Percentiles rank a stretch among this genome's conserved stretches.
phyloP scores from a whole-genome alignment of 306 rosid genomes.

The Quercus suber region DNA sequence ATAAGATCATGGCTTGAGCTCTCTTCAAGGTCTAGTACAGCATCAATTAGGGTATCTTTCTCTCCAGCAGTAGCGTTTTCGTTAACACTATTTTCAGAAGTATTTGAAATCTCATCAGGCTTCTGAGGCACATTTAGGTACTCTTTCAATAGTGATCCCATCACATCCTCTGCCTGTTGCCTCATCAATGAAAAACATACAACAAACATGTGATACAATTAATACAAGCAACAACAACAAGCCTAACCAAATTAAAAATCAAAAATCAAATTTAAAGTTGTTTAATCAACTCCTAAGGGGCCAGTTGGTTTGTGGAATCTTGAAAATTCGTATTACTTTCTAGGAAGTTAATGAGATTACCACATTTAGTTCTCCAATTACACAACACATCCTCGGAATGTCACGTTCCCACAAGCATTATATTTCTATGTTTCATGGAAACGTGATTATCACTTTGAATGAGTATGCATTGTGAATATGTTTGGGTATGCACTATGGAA shows the following conservation, averaged over 20 bases:
- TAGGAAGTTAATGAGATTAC: no score
- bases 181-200: constrained; percentile 24
- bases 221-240: background rate
- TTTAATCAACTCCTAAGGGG: background rate
- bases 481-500: no score
- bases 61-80: constrained; percentile 24
- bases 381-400: no score
- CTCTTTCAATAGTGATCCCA: constrained; percentile 84
- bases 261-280: background rate
- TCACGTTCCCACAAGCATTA: no score
- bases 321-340: no score
- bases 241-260: background rate
- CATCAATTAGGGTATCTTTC: constrained; percentile 15
- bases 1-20: constrained; percentile 36
- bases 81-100: constrained; percentile 31
- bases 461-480: no score
- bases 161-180: constrained; percentile 90
- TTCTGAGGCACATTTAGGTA: constrained; percentile 45
- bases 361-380: no score
- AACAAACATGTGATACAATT: constrained; percentile 4
- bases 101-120: constrained; percentile 36
- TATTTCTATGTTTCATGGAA: no score
- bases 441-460: no score
- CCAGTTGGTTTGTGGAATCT: no score
- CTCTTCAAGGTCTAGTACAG: constrained; percentile 24